phyloP scores from a whole-genome alignment of 306 rosid species.

The Cucumis hystrix region DNA sequence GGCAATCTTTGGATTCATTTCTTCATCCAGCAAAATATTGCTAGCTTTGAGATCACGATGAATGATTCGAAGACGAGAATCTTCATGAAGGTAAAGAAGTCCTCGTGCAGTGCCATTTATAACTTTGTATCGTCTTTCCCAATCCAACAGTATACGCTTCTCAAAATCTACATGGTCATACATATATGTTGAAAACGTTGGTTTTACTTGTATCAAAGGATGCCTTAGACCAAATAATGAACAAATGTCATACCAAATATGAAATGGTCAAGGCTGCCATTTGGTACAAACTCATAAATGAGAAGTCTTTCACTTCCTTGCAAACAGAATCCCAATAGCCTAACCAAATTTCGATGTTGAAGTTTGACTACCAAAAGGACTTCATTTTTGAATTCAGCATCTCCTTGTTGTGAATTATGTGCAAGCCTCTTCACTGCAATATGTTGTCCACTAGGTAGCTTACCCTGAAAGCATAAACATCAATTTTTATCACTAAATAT shows the following conservation, averaged over 20 bases:
- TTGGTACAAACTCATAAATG: constrained; percentile 3
- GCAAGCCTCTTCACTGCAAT: neutral
- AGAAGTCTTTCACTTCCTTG: neutral
- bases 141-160: neutral
- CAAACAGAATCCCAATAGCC: neutral
- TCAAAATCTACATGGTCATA: neutral
- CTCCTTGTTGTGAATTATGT: neutral
- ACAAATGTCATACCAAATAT: neutral
- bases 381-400: neutral
- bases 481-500: neutral
- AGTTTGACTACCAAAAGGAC: neutral
- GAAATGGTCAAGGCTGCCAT: constrained; percentile 2
- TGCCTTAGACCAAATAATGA: neutral
- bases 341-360: neutral
- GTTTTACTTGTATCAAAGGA: neutral
- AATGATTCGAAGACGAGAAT: neutral
- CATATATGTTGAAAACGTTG: neutral
- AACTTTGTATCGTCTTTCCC: neutral
- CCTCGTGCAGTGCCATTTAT: neutral
- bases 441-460: neutral
- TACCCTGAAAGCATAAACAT: neutral
- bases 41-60: constrained; percentile 8
- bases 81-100: constrained; percentile 1
- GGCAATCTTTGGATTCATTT: neutral
- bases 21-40: neutral